Base-by-base conservation (phyloP, 805 yeast species). In the Candida sithepensis region DNA sequence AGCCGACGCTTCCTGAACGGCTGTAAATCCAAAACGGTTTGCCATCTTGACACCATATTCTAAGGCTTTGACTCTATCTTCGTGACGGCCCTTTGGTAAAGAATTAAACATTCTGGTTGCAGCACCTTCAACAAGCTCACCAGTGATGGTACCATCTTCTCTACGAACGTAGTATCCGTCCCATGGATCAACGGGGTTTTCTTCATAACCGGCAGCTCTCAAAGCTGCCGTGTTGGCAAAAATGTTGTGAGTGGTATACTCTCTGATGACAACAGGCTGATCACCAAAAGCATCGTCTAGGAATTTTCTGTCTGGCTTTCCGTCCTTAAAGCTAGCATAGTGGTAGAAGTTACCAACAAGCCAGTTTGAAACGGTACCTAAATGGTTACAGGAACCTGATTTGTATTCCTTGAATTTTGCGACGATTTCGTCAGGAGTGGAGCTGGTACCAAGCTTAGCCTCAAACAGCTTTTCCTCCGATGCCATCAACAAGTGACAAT, bases 271-370 rank as follows among this genome's bases (percentile, higher is more conserved):
- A 33, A 59, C 61, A 8, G 63, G 63, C 42, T 57, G 63, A 44
- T 59, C 63, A 30, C 63, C 63, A 45, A 59, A 59, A 12, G 63
- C 63, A 9, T 59, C 63, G 42, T 59, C 63, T 26, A 59, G 42
- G 42, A 59, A 59, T 53, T 59, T 39, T 24, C 61, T 44, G 44
- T 59, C 63, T 6, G 63, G 63, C 42, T 59, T 59, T 12, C 53
- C 56, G 43, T 59, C 55, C 44, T 53, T 49, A 44, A 59, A 57
- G 28, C 42, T 52, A 18, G 59, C 59, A 44, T 57, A 59, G 39
- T 59, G 63, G 44, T 57, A 59, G 48, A 56, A 59, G 48, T 59
- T 59, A 21, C 63, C 63, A 39, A 59, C 57, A 39, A 59, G 44
- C 63, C 63, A 59, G 44, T 59, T 57, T 28, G 55, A 45, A 34